Base-by-base conservation (phyloP, 768 basidiomycete genomes). In the Gautieria morchelliformis region DNA sequence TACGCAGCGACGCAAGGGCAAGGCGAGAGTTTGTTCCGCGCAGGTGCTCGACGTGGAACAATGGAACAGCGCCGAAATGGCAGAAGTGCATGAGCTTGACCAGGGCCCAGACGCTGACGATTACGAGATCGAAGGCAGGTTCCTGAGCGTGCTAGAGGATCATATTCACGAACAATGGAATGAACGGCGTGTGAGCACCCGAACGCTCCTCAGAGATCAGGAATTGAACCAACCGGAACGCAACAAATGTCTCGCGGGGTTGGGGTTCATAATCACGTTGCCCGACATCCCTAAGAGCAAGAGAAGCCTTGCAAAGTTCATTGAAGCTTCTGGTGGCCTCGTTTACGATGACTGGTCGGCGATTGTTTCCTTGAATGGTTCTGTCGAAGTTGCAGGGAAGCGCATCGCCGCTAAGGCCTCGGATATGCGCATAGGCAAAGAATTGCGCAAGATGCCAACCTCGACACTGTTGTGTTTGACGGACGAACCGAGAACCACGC, bases 381-480 rank as follows among this genome's bases (percentile, higher is more conserved):
- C 68, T 42, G 70, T 76, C 58, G 69, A 66, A 12, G 60, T 71
- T 4, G 62, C 67, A 45, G 72, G 72, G 55, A 78, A 78, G 50
- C 73, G 80, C 39, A 87, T 85, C 83, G 63, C 72, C 20, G 75
- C 81, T 33, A 66, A 68, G 4, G 70, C 74, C 35, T 65, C 72
- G 17, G 80, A 86, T 35, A 33, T 59, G 17, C 44, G 33, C 17
- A 19, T 47, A 12, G 74, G 81, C 30, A 65, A 69, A 39, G 78
- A 76, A 69, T 67, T 63, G 19, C 75, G 73, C 52, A 71, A 72
- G 35, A 58, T 65, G n/a, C 71, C 73, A 30, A 69, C 81, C 39
- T 67, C 79, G 15, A 76, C 79, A 14, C 74, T 86, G 22, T 88
- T 89, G 68, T 72, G 90, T 41, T 60, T 90, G 15, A 80, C 87